A percentile compares a stretch with the other conserved stretches of the same genome.
Evolutionary conservation across 1,284 basidiomycete species (phyloP).

Genomic region (Ustilago loliicola): DNA sequence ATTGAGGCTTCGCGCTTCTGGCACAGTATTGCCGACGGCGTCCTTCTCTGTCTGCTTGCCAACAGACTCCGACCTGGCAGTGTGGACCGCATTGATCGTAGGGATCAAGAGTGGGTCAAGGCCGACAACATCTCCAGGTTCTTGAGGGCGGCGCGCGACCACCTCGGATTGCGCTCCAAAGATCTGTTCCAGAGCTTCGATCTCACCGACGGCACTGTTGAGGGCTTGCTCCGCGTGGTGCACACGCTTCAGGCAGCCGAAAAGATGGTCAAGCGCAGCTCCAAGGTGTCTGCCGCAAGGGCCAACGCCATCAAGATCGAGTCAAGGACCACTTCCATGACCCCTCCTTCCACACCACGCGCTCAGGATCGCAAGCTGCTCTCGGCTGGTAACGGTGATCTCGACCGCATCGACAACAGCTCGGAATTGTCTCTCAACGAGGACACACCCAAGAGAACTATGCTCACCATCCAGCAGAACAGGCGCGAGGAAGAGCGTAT

Average conservation of each 20-base stretch:
- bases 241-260: constrained; percentile 54
- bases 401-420: constrained; percentile 38
- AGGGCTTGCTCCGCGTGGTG: constrained; percentile 57
- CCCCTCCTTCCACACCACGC: constrained; percentile 45
- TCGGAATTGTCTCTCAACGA: constrained; percentile 31
- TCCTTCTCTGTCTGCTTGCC: constrained; percentile 58
- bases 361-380: constrained; percentile 38
- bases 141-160: constrained; percentile 55
- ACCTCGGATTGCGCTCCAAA: constrained; percentile 56
- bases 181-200: constrained; percentile 61
- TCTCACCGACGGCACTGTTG: constrained; percentile 52
- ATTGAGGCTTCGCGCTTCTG: constrained; percentile 52
- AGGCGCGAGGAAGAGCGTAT: constrained; percentile 53
- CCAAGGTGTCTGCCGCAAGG: constrained; percentile 21
- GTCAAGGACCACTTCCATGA: constrained; percentile 48
- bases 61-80: constrained; percentile 45
- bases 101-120: constrained; percentile 56
- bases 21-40: constrained; percentile 54
- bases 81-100: constrained; percentile 55
- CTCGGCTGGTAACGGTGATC: constrained; percentile 30
- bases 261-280: constrained; percentile 33
- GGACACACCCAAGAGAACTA: constrained; percentile 34
- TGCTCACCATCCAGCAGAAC: constrained; percentile 44
- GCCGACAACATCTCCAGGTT: constrained; percentile 61
- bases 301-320: constrained; percentile 42